Evolutionary conservation across 164 flowering plant genomes (phyloP), one percentile per base, ranked within the genome.

Genomic region (Umbilicus rupestris): DNA sequence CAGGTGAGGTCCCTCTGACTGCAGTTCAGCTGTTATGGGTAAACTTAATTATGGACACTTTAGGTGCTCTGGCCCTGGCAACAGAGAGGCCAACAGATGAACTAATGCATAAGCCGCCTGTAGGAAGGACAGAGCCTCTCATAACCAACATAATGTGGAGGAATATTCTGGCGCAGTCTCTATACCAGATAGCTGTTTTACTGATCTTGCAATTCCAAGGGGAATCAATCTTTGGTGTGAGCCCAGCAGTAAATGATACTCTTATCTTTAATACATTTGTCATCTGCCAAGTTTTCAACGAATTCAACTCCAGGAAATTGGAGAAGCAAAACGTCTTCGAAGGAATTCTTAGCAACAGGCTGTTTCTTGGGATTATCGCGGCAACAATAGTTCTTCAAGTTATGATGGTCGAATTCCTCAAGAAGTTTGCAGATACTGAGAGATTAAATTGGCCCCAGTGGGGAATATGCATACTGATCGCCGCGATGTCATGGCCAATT

Each of bases 101-200:
- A 71, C 82, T 88, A 1, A 82, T 86, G 88, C 39, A 79, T 19
- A 75, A 52, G 63, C 75, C 78, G 0, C 95, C 95, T 0, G 83
- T 86, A 9, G 87, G 94, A 12, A 75, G 89, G 19, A 78, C 83
- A 0, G 87, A 66, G 44, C 89, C 95, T 3, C 78, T 88, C 16
- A 85, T 88, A 58, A 88, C 91, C 26, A 88, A 79, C 39, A 63
- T 84, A 14, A 88, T 88, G 95, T 88, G 95, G 95, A 82, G 95
- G 70, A 88, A 88, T 74, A 84, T 88, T 16, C 24, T 84, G 31
- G 75, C 82, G 15, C 90, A 88, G 64, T 76, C 95, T 12, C 26
- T 83, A 0, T 88, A 84, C 69, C 95, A 88, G 46, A 82, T 88
- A 63, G 58, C 79, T 1, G n/a, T 88, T 45, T 84, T 88, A 22